Evolutionary conservation across 805 yeast genomes (phyloP).

Genomic region (Yamadazyma takamatsuzukensis): DNA sequence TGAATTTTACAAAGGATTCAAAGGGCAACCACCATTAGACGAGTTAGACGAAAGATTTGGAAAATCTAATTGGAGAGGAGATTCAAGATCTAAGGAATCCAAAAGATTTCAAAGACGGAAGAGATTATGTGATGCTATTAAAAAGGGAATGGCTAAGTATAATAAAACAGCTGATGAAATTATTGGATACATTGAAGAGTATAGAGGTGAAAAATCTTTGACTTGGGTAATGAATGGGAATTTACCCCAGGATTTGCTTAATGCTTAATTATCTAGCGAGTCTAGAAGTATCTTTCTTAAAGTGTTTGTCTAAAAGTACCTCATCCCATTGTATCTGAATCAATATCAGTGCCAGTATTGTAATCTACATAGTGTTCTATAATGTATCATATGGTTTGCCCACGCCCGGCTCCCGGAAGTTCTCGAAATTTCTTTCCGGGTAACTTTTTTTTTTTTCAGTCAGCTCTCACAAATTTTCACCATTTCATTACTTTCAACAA

Average conservation of each 20-base stretch:
- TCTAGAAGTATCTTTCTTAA: no score
- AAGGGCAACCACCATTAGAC: conserved; percentile 40
- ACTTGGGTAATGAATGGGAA: conserved; percentile 49
- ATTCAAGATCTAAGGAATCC: conserved; percentile 41
- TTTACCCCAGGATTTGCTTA: conserved; percentile 22
- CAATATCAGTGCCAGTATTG: no score
- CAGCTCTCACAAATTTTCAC: conserved; percentile 2
- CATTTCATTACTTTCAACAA: conserved; percentile 5
- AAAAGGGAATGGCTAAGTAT: conserved; percentile 37
- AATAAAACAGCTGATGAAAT: conserved; percentile 39
- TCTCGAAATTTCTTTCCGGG: conserved; percentile 14
- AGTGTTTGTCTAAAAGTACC: no score
- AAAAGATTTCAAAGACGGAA: conserved; percentile 43
- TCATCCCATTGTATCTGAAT: no score
- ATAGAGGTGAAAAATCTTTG: conserved; percentile 38
- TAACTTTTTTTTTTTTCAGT: conserved; percentile 3
- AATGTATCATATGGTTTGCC: no score
- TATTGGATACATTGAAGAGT: conserved; percentile 38
- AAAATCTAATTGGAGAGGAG: conserved; percentile 45
- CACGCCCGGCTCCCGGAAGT: no score
- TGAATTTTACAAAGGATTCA: conserved; percentile 42
- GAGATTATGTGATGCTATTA: conserved; percentile 41
- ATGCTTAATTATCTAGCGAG: conserved; percentile 2
- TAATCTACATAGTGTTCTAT: no score
- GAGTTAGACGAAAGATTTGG: conserved; percentile 43